Base-by-base conservation (phyloP, 2,329 filamentous ascomycete genomes). In the Septoria petroselini region DNA sequence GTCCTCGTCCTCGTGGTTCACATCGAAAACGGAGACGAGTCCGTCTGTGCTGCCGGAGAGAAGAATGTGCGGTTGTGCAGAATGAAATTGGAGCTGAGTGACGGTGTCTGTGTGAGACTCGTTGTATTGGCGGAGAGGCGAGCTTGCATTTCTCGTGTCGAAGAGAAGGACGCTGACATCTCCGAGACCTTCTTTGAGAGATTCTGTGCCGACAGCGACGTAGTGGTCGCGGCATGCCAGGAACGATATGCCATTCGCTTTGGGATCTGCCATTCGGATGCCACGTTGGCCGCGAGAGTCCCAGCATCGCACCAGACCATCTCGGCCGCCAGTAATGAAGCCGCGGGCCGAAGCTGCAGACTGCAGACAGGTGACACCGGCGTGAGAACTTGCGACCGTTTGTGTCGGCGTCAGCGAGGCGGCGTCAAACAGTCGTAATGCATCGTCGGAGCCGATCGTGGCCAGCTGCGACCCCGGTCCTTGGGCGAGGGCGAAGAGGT, bases 21-120 rank as follows among this genome's bases (percentile, higher is more conserved):
- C 85, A 70, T 93, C 84, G 69, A 85, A 88, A 38, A 91, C 73
- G 63, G 86, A 90, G 61, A 91, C 78, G 1, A 91, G 78, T 5
- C 86, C 86, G 68, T 93, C 88, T 11, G 86, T 91, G 30, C 85
- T 88, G 35, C 85, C 86, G 1, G 86, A 88, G 8, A 91, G 75
- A 4, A 91, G 77, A 12, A 86, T 72, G 37, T 78, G 75, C 0
- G 79, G 75, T 41, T 79, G 72, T 2, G 69, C 71, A 5, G 63
- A 61, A 48, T 82, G 64, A 41, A 62, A 62, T n/a, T 69, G 60
- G 50, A 79, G 70, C 58, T 79, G 76, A 2, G 81, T 84, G 47
- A 84, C 73, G 48, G 81, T 81, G 62, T 84, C 81, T 47, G 71
- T 76, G 52, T 77, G 74, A 3, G 70, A 74, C 50, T 77, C 74